These are phyloP conservation scores for Naganishia cerealis DNA, from an alignment of 1,284 basidiomycete species.

Conservation along the genomic window DNA sequence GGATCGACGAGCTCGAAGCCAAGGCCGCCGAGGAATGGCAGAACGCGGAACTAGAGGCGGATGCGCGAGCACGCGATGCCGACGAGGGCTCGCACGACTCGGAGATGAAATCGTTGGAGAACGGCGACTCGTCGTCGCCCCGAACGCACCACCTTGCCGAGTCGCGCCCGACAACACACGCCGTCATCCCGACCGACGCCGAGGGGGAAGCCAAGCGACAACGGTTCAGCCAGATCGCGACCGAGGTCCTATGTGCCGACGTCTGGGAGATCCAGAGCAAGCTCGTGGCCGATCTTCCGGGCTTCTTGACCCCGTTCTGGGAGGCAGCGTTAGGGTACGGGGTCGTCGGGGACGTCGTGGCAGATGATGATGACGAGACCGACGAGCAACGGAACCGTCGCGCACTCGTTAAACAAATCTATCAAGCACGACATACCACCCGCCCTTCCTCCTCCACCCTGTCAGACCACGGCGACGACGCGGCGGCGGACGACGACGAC, in stretches of 20 bases:
- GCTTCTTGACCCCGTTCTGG: constrained; percentile 82
- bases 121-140: neutral
- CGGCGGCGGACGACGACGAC: constrained; percentile 44
- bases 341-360: constrained; percentile 30
- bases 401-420: constrained; percentile 14
- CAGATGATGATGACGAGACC: neutral
- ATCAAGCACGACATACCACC: constrained; percentile 5
- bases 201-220: constrained; percentile 26
- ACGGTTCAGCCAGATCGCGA: constrained; percentile 90
- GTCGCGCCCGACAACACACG: constrained; percentile 1
- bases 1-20: constrained; percentile 51
- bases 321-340: constrained; percentile 58
- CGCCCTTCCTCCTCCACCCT: constrained; percentile 12
- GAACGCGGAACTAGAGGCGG: constrained; percentile 7
- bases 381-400: constrained; percentile 23
- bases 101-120: neutral
- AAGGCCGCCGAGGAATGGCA: constrained; percentile 38
- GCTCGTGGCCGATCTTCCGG: constrained; percentile 66
- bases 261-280: constrained; percentile 92
- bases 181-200: constrained; percentile 16
- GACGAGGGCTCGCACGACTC: neutral
- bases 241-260: constrained; percentile 93
- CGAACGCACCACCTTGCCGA: constrained; percentile 19
- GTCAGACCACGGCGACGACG: constrained; percentile 43
- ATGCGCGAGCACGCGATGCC: neutral